Conservation (phyloP, 1,139 yeast genomes). For the Ogataea hybrid region DNA sequence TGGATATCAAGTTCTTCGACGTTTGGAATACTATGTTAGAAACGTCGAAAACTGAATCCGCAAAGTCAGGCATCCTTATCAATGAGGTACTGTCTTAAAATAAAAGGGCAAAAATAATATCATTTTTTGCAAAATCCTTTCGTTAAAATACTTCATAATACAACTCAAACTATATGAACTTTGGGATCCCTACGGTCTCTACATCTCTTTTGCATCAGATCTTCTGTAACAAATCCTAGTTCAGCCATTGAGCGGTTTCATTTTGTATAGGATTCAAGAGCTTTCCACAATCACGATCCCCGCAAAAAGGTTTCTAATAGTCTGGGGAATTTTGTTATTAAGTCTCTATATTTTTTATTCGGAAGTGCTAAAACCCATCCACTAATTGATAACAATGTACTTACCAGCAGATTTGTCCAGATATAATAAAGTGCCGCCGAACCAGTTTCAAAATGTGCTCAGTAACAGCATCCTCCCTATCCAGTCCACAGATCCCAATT, state of each 20-base stretch:
- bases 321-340: conserved; percentile 4
- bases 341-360: neutral
- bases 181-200: too few species aligned
- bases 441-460: conserved; percentile 29
- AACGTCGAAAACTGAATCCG: conserved; percentile 18
- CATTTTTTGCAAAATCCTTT: too few species aligned
- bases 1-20: conserved; percentile 3
- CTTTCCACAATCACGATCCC: neutral
- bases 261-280: neutral
- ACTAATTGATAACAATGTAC: conserved; percentile 23
- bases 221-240: too few species aligned
- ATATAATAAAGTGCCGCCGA: conserved; percentile 23
- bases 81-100: neutral
- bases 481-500: conserved; percentile 33
- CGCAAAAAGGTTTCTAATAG: neutral
- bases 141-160: neutral
- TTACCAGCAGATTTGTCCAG: conserved; percentile 30
- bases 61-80: conserved; percentile 16
- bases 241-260: neutral
- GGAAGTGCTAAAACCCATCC: neutral
- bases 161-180: neutral
- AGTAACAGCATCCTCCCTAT: conserved; percentile 31
- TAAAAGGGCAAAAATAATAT: too few species aligned
- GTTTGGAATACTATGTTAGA: conserved; percentile 7
- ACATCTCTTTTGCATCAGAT: too few species aligned